Base-by-base conservation (phyloP, 179 eudicot species). In the Vitellaria paradoxa region DNA sequence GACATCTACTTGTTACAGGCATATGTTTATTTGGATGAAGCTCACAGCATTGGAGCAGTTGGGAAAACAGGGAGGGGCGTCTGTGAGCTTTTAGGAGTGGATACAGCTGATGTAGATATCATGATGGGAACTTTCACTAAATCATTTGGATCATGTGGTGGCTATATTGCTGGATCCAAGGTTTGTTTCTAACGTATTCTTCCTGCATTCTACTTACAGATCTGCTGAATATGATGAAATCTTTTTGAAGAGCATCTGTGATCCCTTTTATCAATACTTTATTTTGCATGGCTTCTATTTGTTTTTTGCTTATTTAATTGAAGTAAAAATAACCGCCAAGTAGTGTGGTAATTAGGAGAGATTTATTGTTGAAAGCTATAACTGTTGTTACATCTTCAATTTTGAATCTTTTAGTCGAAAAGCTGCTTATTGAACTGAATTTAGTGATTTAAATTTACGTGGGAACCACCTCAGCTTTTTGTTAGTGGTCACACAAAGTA, bases 81-180 rank as follows among this genome's bases (percentile, higher is more conserved):
- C 60, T 96, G 99, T 81, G 99, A 96, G 87, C 93, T 96, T 76
- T 82, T 96, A 78, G 99, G 93, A 12, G 99, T 96, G 80, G 99
- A 96, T 81, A 89, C 99, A n/a, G 92, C 98, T 79, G 99, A 96
- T 82, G 97, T 96, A 62, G 99, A 96, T 86, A 69, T 96, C 61
- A 96, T 96, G 99, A 96, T 96, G 99, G 99, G 99, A 84, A 96
- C 99, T 59, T 96, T 93, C 70, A 96, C 99, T 50, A 96, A 96
- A 77, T 96, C 99, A 69, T 96, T 96, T 85, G 99, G 99, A 77
- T 96, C 99, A 49, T 96, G 92, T 87, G 98, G 99, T 75, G 97
- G 99, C 57, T 96, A 96, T 80, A 96, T 96, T 90, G 96, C 97
- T 45, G 98, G 99, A 85, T 96, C 99, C 49, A 92, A 92, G 97